Evolutionary conservation across 441 rosid genomes (phyloP).

Genomic region (Eutrema salsugineum): DNA sequence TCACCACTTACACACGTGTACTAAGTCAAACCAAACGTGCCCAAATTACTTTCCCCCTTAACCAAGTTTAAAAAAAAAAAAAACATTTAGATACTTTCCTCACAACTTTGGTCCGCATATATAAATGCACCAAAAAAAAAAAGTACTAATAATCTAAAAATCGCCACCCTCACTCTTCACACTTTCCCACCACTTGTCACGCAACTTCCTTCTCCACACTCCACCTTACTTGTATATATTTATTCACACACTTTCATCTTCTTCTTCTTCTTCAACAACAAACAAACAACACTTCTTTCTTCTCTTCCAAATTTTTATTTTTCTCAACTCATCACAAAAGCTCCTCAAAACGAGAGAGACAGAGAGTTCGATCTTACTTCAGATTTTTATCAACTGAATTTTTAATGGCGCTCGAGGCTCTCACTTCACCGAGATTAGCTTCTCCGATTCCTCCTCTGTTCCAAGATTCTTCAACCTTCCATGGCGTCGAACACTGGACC

Average conservation of each 20-base stretch:
- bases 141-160: slow-evolving; percentile 22
- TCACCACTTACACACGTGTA: slow-evolving; percentile 29
- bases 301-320: neutral
- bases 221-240: slow-evolving; percentile 29
- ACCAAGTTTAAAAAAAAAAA: neutral
- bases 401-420: slow-evolving; percentile 76
- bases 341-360: neutral
- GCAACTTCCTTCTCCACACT: slow-evolving; percentile 54
- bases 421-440: slow-evolving; percentile 59
- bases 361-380: neutral
- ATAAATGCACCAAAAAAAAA: neutral
- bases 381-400: neutral
- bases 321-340: neutral
- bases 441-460: slow-evolving; percentile 41
- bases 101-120: slow-evolving; percentile 27
- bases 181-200: slow-evolving; percentile 64
- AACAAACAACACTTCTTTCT: slow-evolving; percentile 8
- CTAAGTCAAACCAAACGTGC: slow-evolving; percentile 45
- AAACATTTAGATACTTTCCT: slow-evolving; percentile 18
- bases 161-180: slow-evolving; percentile 45
- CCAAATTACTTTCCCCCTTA: slow-evolving; percentile 4
- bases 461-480: slow-evolving; percentile 40
- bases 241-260: slow-evolving; percentile 7
- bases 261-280: slow-evolving; percentile 21
- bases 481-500: slow-evolving; percentile 56